A percentile compares a stretch with the other conserved stretches of the same genome.
Evolutionary conservation across 352 stramenopile genomes (phyloP).

Genomic region (Pythium myriotylum): DNA sequence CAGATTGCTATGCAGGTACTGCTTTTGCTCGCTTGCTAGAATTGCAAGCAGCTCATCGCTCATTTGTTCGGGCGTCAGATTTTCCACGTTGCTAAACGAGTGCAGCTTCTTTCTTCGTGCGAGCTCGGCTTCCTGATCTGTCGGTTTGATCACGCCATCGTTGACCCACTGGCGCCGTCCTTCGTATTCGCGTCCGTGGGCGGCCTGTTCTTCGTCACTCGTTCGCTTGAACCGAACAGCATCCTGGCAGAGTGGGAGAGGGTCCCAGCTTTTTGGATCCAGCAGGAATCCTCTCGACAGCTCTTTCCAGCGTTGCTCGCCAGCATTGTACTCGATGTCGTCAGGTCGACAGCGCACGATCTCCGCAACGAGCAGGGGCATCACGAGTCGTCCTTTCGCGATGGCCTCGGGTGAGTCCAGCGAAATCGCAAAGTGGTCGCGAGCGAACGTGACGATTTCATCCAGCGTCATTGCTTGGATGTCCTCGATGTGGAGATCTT

Average conservation of each 20-base stretch:
- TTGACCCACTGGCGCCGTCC: slow-evolving; percentile 36
- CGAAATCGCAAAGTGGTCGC: slow-evolving; percentile 42
- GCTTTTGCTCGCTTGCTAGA: slow-evolving; percentile 23
- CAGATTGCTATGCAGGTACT: slow-evolving; percentile 40
- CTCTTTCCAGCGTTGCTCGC: slow-evolving; percentile 39
- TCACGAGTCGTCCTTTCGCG: slow-evolving; percentile 42
- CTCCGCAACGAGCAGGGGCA: slow-evolving; percentile 65
- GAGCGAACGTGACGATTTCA: slow-evolving; percentile 38
- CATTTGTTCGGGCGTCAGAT: slow-evolving; percentile 31
- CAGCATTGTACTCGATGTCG: slow-evolving; percentile 19
- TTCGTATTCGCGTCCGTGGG: slow-evolving; percentile 56
- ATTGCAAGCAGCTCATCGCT: slow-evolving; percentile 36
- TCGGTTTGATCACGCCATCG: slow-evolving; percentile 58
- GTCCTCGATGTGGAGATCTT: slow-evolving; percentile 30
- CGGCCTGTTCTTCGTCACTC: slow-evolving; percentile 25
- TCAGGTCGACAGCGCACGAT: slow-evolving; percentile 34
- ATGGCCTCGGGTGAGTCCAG: slow-evolving; percentile 23
- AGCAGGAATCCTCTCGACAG: slow-evolving; percentile 66
- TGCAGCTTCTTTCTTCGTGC: slow-evolving; percentile 28
- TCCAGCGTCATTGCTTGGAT: slow-evolving; percentile 39
- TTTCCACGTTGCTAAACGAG: slow-evolving; percentile 35
- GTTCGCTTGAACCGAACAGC: slow-evolving; percentile 54
- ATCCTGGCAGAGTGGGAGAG: slow-evolving; percentile 47
- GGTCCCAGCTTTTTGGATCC: slow-evolving; percentile 61
- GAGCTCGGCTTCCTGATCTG: slow-evolving; percentile 32